These are phyloP conservation scores for Trypanosoma vivax DNA, from an alignment of 208 protist species.

Conservation along the genomic window DNA sequence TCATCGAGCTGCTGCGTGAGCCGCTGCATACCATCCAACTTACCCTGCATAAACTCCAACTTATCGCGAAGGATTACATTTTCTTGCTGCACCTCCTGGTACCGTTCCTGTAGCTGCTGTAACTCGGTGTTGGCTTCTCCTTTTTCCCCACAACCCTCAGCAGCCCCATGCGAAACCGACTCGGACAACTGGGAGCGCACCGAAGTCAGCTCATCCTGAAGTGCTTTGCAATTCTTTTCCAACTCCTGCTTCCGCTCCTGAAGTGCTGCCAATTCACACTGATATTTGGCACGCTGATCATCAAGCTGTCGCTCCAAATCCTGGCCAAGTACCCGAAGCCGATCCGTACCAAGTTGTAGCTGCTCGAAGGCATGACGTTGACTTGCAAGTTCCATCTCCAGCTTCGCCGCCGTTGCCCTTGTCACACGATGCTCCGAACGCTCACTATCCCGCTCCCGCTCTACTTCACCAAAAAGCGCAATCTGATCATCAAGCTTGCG, in stretches of 20 bases:
- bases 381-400: slow-evolving; percentile 24
- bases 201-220: slow-evolving; percentile 52
- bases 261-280: slow-evolving; percentile 24
- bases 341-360: slow-evolving; percentile 9
- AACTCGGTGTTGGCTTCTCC: slow-evolving; percentile 59
- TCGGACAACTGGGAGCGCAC: slow-evolving; percentile 38
- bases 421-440: slow-evolving; percentile 25
- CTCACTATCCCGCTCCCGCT: slow-evolving; percentile 36
- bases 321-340: slow-evolving; percentile 17
- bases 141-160: slow-evolving; percentile 38
- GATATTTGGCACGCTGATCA: slow-evolving; percentile 21
- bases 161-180: slow-evolving; percentile 18
- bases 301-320: slow-evolving; percentile 23
- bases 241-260: slow-evolving; percentile 35
- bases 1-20: slow-evolving; percentile 53
- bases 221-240: slow-evolving; percentile 31
- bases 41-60: slow-evolving; percentile 24
- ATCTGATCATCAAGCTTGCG: slow-evolving; percentile 7
- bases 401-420: slow-evolving; percentile 15
- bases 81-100: slow-evolving; percentile 48
- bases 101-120: slow-evolving; percentile 54
- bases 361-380: slow-evolving; percentile 12
- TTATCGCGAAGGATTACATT: slow-evolving; percentile 36
- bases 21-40: slow-evolving; percentile 21
- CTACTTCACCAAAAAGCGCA: slow-evolving; percentile 1